phyloP scores from a whole-genome alignment of 306 rosid species.

The Prunus dulcis region DNA sequence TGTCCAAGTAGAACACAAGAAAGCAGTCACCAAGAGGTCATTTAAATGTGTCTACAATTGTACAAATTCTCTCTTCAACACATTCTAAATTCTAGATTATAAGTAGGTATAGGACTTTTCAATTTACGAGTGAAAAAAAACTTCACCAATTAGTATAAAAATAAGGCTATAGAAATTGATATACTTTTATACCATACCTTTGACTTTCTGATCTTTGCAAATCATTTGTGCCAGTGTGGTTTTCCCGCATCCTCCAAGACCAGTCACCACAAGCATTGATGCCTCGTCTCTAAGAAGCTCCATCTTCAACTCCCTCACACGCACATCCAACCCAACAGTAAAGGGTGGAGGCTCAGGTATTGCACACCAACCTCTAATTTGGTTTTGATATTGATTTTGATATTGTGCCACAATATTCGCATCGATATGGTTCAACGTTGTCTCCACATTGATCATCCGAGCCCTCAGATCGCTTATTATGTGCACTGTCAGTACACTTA shows the following conservation, averaged over 20 bases:
- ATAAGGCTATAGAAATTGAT: not conserved
- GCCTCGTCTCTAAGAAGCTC: conserved; percentile 22
- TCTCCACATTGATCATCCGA: too few relatives aligned
- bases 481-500: not conserved
- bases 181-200: conserved; percentile 25
- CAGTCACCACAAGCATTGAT: conserved; percentile 38
- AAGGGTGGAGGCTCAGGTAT: not conserved
- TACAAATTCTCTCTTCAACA: too few relatives aligned
- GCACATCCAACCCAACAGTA: conserved; percentile 47
- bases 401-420: not conserved
- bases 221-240: conserved; percentile 41
- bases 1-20: conserved; percentile 18
- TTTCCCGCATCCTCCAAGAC: conserved; percentile 51
- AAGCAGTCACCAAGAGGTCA: not conserved
- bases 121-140: not conserved
- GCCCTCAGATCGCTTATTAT: too few relatives aligned
- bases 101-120: not conserved
- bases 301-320: conserved; percentile 43
- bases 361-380: not conserved
- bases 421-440: too few relatives aligned
- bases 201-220: conserved; percentile 41
- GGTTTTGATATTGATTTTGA: conserved; percentile 6
- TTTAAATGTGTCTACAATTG: not conserved
- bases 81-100: too few relatives aligned
- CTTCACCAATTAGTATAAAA: not conserved